phyloP scores from a whole-genome alignment of 495 filamentous ascomycete genomes.

The Articulospora tetracladia region DNA sequence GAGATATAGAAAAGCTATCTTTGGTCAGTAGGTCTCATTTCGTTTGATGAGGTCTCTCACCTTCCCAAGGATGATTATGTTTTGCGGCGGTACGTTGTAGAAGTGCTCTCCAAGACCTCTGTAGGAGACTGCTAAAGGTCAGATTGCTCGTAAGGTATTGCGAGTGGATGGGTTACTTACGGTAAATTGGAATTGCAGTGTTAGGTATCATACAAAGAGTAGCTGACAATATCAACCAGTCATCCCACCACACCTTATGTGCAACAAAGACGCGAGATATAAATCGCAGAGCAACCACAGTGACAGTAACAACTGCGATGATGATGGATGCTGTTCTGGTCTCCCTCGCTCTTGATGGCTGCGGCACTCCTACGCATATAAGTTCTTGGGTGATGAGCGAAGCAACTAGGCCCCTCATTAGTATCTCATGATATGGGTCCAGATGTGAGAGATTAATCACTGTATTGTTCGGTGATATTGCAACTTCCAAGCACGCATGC shows the following conservation, averaged over 20 bases:
- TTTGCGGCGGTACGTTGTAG: conserved; percentile 8
- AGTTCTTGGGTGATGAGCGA: neutral
- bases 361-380: conserved; percentile 2
- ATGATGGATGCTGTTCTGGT: conserved; percentile 3
- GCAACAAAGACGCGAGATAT: conserved; percentile 4
- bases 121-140: neutral
- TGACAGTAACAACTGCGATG: conserved; percentile 3
- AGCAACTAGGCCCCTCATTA: neutral
- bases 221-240: conserved; percentile 9
- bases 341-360: neutral
- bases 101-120: conserved; percentile 13
- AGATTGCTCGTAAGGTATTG: neutral
- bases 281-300: conserved; percentile 5
- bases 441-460: conserved; percentile 1
- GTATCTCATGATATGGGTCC: neutral
- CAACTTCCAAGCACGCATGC: conserved; percentile 11
- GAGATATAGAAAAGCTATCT: conserved; percentile 20
- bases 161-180: conserved; percentile 2
- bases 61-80: neutral
- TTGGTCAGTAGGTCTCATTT: neutral
- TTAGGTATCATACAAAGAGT: conserved; percentile 13
- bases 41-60: neutral
- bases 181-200: conserved; percentile 9
- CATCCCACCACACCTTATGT: conserved; percentile 16
- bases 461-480: conserved; percentile 9